Percentiles rank a stretch among this genome's conserved stretches.
These are phyloP conservation scores for Gaultheria prostrata DNA, from an alignment of 148 eudicot species.

Conservation along the genomic window DNA sequence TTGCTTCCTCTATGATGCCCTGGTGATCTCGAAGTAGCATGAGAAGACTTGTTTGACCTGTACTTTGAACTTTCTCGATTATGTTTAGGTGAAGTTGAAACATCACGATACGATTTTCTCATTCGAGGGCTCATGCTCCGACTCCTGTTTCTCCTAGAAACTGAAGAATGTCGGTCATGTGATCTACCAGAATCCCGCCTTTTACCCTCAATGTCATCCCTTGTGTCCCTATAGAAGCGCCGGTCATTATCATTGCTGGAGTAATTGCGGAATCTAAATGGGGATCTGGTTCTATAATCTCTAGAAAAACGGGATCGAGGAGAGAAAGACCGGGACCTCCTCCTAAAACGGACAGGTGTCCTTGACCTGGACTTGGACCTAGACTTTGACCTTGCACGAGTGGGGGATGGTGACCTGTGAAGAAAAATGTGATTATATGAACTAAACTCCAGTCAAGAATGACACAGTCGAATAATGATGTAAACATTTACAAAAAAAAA, in stretches of 20 bases:
- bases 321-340: conserved; percentile 70
- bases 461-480: background rate
- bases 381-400: conserved; percentile 53
- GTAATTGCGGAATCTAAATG: conserved; percentile 65
- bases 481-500: background rate
- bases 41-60: conserved; percentile 33
- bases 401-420: conserved; percentile 62
- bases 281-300: conserved; percentile 70
- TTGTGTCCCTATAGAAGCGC: conserved; percentile 44
- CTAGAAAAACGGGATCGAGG: conserved; percentile 56
- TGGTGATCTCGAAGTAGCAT: conserved; percentile 61
- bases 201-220: conserved; percentile 52
- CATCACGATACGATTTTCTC: conserved; percentile 60
- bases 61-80: conserved; percentile 49
- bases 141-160: conserved; percentile 68
- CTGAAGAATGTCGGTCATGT: conserved; percentile 49
- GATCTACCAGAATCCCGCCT: conserved; percentile 54
- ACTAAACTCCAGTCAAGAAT: background rate
- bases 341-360: conserved; percentile 51
- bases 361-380: conserved; percentile 47
- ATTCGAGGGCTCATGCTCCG: conserved; percentile 68
- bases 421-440: conserved; percentile 4
- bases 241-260: conserved; percentile 64
- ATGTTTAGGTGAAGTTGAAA: conserved; percentile 53
- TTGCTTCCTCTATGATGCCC: conserved; percentile 43